These are phyloP conservation scores for Saccharomycopsis fibuligera DNA, from an alignment of 805 yeast species.

Conservation along the genomic window DNA sequence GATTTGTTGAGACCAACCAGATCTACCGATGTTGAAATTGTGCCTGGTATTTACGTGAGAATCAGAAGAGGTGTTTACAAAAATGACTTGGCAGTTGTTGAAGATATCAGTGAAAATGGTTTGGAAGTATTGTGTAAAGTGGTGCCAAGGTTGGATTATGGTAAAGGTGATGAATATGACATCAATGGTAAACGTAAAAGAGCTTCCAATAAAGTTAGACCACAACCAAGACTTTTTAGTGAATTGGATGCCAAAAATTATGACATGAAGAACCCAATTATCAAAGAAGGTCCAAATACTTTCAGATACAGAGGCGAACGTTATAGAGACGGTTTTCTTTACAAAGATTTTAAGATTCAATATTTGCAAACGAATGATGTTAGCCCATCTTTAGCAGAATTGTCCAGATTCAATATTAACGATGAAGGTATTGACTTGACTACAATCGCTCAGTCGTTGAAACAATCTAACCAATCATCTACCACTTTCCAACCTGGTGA, in stretches of 20 bases:
- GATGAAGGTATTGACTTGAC: slow-evolving; percentile 88
- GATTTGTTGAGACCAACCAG: slow-evolving; percentile 85
- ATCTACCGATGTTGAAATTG: slow-evolving; percentile 78
- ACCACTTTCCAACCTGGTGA: slow-evolving; percentile 86
- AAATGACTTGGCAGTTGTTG: slow-evolving; percentile 90
- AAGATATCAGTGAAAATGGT: slow-evolving; percentile 89
- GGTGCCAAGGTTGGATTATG: slow-evolving; percentile 92
- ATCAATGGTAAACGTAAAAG: slow-evolving; percentile 46
- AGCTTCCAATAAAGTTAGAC: slow-evolving; percentile 32
- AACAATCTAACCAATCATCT: slow-evolving; percentile 49
- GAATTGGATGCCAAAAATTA: slow-evolving; percentile 83
- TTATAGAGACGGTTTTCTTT: slow-evolving; percentile 80
- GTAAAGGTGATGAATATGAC: slow-evolving; percentile 52
- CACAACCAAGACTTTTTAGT: slow-evolving; percentile 74
- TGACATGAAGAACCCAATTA: slow-evolving; percentile 68
- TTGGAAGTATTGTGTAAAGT: slow-evolving; percentile 89
- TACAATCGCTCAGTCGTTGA: slow-evolving; percentile 79
- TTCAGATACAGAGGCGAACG: slow-evolving; percentile 82
- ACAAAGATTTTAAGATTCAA: slow-evolving; percentile 79
- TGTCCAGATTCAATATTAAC: slow-evolving; percentile 71
- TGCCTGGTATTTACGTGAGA: slow-evolving; percentile 90
- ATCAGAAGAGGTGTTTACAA: slow-evolving; percentile 86
- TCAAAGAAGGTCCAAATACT: slow-evolving; percentile 53
- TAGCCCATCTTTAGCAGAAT: slow-evolving; percentile 82
- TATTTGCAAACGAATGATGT: slow-evolving; percentile 75